These are phyloP conservation scores for Colletotrichum tropicicola DNA, from an alignment of 2,329 filamentous ascomycete genomes.

Conservation along the genomic window DNA sequence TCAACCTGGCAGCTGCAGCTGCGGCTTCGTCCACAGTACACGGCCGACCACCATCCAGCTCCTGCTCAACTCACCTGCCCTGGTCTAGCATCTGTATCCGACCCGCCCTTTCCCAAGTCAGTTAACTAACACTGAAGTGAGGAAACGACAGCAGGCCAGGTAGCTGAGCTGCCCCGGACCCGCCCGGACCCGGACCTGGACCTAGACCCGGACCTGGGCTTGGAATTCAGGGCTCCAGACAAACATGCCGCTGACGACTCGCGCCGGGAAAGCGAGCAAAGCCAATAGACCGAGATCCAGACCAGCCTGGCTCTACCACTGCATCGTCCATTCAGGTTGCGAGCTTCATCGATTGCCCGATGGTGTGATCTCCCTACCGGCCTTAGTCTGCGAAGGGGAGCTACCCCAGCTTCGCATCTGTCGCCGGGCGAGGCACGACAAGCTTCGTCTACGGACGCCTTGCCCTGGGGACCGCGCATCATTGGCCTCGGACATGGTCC, in stretches of 20 bases:
- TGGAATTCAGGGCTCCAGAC: conserved; percentile 7
- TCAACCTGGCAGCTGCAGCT: neutral
- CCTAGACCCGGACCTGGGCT: conserved; percentile 4
- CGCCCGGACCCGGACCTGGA: neutral
- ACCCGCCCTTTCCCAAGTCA: conserved; percentile 2
- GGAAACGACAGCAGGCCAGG: neutral
- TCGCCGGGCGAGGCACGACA: neutral
- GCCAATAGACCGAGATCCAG: conserved; percentile 16
- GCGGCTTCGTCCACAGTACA: neutral
- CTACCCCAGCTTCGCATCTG: conserved; percentile 21
- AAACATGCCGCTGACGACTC: conserved; percentile 8
- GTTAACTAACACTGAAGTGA: conserved; percentile 3
- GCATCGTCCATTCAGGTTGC: neutral
- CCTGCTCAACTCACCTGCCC: conserved; percentile 1
- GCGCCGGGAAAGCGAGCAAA: neutral
- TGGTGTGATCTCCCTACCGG: conserved; percentile 10
- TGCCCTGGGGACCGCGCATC: too few species aligned
- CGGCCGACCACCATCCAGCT: too few species aligned
- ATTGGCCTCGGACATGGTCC: too few species aligned
- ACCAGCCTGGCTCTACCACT: conserved; percentile 3
- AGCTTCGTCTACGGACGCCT: too few species aligned
- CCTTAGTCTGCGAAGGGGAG: conserved; percentile 9
- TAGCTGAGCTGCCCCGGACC: neutral
- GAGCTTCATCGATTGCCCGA: neutral
- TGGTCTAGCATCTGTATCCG: conserved; percentile 11